Evolutionary conservation across 768 basidiomycete genomes (phyloP), one percentile per base, ranked within the genome.

Genomic region (Hypholoma sublateritium): DNA sequence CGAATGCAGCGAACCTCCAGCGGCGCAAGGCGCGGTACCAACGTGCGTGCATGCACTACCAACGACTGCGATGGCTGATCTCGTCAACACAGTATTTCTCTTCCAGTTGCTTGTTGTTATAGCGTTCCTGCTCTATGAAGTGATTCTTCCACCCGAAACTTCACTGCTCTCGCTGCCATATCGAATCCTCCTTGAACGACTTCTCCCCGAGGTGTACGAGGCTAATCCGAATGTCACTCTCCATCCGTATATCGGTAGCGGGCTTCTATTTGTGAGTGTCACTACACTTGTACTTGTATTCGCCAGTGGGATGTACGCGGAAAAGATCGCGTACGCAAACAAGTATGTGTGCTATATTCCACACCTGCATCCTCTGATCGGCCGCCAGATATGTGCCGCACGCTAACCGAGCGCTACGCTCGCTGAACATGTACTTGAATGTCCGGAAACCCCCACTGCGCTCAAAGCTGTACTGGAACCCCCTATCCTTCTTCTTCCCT

Each of bases 361-460:
- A 17, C 37, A 45, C 36, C 59, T 47, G 35, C 36, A 55, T 16
- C 39, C 3, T 19, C n/a, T 48, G 22, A 41, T n/a, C 46, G 19
- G 16, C 21, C 47, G n/a, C 39, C 46, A 98, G 96, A 75, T 99
- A 98, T 67, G 92, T 98, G 24, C 94, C 94, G 1, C 95, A 98
- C 63, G 93, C 95, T 7, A 99, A 98, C 71, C 84, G 88, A 45
- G 87, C 95, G 0, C 79, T 99, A 13, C 85, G 96, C 16, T 90
- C 88, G 17, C 89, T 98, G 71, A 99, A 99, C 71, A 95, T 99
- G 87, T 92, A 93, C 66, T 81, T 99, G 63, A 99, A 99, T 74
- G 91, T 96, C 65, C 89, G 95, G 41, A 84, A 86, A 62, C 88
- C 87, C 1, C 84, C 93, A 0, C 73, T 91, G 14, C 80, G 82